Conservation (phyloP, 2,329 filamentous ascomycete species). For the Pseudogymnoascus sp. region DNA sequence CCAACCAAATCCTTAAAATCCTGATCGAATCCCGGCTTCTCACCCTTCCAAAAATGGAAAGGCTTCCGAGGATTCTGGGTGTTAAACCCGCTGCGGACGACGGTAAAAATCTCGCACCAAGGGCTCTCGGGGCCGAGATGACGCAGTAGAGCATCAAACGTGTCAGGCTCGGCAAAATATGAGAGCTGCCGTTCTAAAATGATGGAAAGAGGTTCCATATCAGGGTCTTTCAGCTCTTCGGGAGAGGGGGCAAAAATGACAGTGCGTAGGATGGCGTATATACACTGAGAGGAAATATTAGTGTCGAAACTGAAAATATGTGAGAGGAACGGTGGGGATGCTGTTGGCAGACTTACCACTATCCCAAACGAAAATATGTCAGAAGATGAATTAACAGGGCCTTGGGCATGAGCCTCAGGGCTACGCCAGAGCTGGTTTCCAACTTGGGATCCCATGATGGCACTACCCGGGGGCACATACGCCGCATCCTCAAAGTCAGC, state of each 20-base stretch:
- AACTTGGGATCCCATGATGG: conserved; percentile 32
- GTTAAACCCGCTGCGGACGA: conserved; percentile 33
- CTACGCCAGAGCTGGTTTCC: conserved; percentile 42
- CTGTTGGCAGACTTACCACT: conserved; percentile 30
- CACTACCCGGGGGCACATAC: conserved; percentile 32
- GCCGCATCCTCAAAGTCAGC: conserved; percentile 37
- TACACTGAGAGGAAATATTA: conserved; percentile 2
- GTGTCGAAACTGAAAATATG: not conserved
- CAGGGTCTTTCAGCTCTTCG: not conserved
- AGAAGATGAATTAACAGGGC: conserved; percentile 33
- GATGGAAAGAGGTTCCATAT: conserved; percentile 14
- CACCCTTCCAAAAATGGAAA: conserved; percentile 24
- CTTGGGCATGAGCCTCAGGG: conserved; percentile 38
- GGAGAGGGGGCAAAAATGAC: not conserved
- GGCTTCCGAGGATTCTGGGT: conserved; percentile 35
- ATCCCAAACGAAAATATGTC: conserved; percentile 40
- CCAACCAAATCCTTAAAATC: conserved; percentile 34
- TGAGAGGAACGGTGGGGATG: not conserved
- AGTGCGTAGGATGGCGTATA: not conserved
- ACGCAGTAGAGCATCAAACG: conserved; percentile 34
- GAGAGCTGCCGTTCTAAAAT: conserved; percentile 42
- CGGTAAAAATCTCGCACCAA: conserved; percentile 33
- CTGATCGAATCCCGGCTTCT: conserved; percentile 35
- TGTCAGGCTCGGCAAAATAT: conserved; percentile 36
- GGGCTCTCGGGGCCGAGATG: conserved; percentile 35